Evolutionary conservation across 2,329 filamentous ascomycete species (phyloP).

Genomic region (Cercospora sp.): DNA sequence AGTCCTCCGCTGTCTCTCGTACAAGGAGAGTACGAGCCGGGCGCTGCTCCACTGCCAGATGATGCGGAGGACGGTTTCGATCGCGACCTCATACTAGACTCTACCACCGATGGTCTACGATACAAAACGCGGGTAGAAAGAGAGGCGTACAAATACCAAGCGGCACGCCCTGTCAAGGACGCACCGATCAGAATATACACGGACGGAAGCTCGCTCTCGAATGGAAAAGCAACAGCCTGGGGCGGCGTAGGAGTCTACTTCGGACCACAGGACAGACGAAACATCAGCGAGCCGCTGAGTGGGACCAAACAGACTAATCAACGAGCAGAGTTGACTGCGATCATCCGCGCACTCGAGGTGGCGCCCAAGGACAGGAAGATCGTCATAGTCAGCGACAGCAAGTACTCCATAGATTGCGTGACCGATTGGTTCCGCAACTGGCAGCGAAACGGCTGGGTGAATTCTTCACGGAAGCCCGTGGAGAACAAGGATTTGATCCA

Average conservation of each 20-base stretch:
- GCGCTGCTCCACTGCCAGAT: slow-evolving; percentile 56
- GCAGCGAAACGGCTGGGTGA: slow-evolving; percentile 76
- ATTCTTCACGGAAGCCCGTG: slow-evolving; percentile 66
- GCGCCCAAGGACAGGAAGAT: slow-evolving; percentile 67
- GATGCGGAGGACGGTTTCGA: slow-evolving; percentile 64
- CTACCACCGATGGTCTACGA: slow-evolving; percentile 54
- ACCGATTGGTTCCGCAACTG: slow-evolving; percentile 80
- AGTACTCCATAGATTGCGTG: slow-evolving; percentile 86
- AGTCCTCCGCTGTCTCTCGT: slow-evolving; percentile 21
- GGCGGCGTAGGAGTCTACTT: slow-evolving; percentile 67
- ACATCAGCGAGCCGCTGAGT: slow-evolving; percentile 72
- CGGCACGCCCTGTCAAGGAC: slow-evolving; percentile 46
- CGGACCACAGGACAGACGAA: slow-evolving; percentile 54
- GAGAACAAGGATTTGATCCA: slow-evolving; percentile 85
- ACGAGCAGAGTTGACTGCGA: slow-evolving; percentile 88
- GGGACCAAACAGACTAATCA: slow-evolving; percentile 86
- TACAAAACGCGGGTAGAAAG: slow-evolving; percentile 55
- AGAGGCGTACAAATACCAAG: slow-evolving; percentile 49
- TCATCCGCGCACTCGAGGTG: slow-evolving; percentile 77
- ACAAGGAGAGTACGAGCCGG: slow-evolving; percentile 49
- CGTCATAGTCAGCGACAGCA: slow-evolving; percentile 82
- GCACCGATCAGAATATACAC: slow-evolving; percentile 60
- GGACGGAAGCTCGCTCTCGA: slow-evolving; percentile 62
- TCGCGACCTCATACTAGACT: slow-evolving; percentile 56
- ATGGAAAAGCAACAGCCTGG: slow-evolving; percentile 56